Evolutionary conservation across 2,329 filamentous ascomycete species (phyloP), one percentile per base, ranked within the genome.

Genomic region (Penicillium hesseltinei): DNA sequence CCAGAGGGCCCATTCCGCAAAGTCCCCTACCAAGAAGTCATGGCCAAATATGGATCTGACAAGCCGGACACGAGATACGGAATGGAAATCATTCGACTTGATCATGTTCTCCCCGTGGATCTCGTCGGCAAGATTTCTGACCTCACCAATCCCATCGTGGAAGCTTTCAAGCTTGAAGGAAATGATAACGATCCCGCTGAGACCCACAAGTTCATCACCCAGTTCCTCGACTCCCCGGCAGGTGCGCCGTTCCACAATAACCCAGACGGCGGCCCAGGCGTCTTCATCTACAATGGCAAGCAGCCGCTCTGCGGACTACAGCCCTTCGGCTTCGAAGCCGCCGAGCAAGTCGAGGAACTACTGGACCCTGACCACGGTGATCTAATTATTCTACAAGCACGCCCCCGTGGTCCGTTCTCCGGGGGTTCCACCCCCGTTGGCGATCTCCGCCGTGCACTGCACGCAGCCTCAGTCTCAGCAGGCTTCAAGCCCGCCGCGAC

Each of bases 1-100:
- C 72, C 78, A 3, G 67, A 75, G 0, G 68, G 69, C 2, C 72
- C 77, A 0, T 90, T 91, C 62, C 78, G 73, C 7, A 79, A 81
- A 23, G 80, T 91, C 66, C 82, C 84, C 1, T 99, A 97, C 69
- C 74, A 88, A 33, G 80, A 89, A 39, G 89, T 88, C 19, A 97
- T 99, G 87, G 77, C 82, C 1, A 79, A 77, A 3, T 96, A 92
- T 68, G 94, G 94, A 11, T 89, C 86, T 5, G 94, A 99, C 74
- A 99, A 99, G 73, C 94, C 94, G 4, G 94, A 99, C 70, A 77
- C 93, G 10, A 85, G 94, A 19, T 88, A 92, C 38, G 83, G 84
- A 1, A 87, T 69, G 63, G 70, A 91, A 82, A 90, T 95, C 59
- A 79, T 77, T 51, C 79, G 80, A 1, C 80, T 96, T 39, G 85